phyloP scores from a whole-genome alignment of 2,329 filamentous ascomycete species.

The Calonectria fujianensis region DNA sequence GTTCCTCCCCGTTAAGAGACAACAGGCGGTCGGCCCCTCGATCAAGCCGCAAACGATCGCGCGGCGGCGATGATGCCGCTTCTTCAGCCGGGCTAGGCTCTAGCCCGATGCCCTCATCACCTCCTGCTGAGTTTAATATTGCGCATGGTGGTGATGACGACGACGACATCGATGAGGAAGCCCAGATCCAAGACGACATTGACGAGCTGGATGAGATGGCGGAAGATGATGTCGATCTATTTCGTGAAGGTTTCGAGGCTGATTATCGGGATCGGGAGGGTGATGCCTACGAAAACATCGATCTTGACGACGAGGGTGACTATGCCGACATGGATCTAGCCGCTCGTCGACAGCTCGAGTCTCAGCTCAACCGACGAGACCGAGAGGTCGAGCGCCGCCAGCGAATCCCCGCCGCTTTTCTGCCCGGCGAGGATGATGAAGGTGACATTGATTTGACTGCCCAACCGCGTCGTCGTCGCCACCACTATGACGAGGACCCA shows the following conservation, averaged over 20 bases:
- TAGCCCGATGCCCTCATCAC: constrained; percentile 80
- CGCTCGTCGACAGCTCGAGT: constrained; percentile 81
- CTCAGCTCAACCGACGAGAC: constrained; percentile 83
- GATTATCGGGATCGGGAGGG: constrained; percentile 82
- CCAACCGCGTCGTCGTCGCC: constrained; percentile 88
- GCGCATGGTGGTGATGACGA: constrained; percentile 81
- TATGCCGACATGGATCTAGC: constrained; percentile 82
- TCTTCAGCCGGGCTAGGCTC: constrained; percentile 73
- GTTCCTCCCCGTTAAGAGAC: constrained; percentile 90
- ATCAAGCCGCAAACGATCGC: constrained; percentile 73
- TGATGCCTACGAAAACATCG: constrained; percentile 81
- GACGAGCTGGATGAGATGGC: constrained; percentile 89
- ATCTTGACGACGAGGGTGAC: constrained; percentile 86
- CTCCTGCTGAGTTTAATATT: constrained; percentile 76
- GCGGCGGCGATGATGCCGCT: constrained; percentile 70
- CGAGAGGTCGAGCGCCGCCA: constrained; percentile 80
- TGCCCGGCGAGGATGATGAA: constrained; percentile 89
- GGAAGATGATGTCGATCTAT: constrained; percentile 87
- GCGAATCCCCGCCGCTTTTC: constrained; percentile 82
- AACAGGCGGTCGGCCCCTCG: constrained; percentile 81
- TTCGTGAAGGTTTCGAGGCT: constrained; percentile 82
- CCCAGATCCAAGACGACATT: constrained; percentile 82
- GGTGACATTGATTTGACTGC: constrained; percentile 88
- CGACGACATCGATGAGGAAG: constrained; percentile 83
- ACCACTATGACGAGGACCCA: constrained; percentile 94